A percentile compares a stretch with the other conserved stretches of the same genome.
Conservation (phyloP, 805 yeast species). For the Yamadazyma sp. region DNA sequence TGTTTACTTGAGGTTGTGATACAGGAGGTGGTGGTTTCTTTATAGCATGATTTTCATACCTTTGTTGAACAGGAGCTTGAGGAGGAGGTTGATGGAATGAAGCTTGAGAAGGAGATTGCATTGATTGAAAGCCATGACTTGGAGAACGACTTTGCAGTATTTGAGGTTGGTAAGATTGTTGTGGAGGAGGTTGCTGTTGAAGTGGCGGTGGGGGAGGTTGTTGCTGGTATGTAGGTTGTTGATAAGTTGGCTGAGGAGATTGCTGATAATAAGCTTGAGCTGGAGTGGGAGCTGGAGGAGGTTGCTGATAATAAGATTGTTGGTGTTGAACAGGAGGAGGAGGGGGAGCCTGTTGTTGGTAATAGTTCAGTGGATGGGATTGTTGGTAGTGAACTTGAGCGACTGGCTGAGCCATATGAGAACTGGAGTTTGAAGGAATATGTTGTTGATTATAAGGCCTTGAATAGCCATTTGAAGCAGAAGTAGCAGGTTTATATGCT, state of each 20-base stretch:
- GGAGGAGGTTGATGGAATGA: conserved; percentile 4
- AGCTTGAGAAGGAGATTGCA: not conserved
- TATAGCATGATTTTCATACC: conserved; percentile 12
- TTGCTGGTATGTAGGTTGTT: conserved; percentile 4
- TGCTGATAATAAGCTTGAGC: conserved; percentile 8
- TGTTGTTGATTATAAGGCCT: conserved; percentile 7
- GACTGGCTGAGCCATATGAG: conserved; percentile 4
- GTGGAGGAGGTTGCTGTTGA: conserved; percentile 13
- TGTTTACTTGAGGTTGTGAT: not conserved
- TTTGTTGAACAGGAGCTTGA: conserved; percentile 8
- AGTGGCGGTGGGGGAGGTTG: conserved; percentile 12
- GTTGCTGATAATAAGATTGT: conserved; percentile 12
- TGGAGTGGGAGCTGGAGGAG: conserved; percentile 20
- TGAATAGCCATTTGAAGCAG: conserved; percentile 7
- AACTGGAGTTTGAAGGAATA: conserved; percentile 2
- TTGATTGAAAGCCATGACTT: conserved; percentile 1
- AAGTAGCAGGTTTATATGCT: conserved; percentile 14
- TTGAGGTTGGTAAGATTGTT: conserved; percentile 8
- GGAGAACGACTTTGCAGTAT: conserved; percentile 7
- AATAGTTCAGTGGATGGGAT: conserved; percentile 10
- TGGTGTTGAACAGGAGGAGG: conserved; percentile 12
- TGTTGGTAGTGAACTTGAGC: conserved; percentile 7
- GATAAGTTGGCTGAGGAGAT: conserved; percentile 8
- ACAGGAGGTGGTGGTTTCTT: conserved; percentile 15
- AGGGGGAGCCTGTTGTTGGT: conserved; percentile 12